Evolutionary conservation across 768 basidiomycete genomes (phyloP).

Genomic region (Rhodotorula paludigena): DNA sequence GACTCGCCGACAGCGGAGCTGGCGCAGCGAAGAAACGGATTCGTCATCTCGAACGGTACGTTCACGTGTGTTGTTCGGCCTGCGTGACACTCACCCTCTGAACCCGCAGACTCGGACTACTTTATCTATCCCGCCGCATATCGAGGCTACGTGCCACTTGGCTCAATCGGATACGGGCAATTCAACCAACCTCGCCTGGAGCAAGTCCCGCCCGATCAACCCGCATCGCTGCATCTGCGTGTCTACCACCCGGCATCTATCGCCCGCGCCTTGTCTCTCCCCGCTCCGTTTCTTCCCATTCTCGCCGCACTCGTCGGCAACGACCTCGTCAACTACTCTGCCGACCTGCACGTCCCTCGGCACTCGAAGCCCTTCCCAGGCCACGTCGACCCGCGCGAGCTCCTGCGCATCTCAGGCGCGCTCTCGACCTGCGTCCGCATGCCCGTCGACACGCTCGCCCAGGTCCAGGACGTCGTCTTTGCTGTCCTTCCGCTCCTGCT

Average conservation of each 20-base stretch:
- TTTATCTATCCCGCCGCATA: constrained; percentile 29
- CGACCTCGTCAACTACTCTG: constrained; percentile 24
- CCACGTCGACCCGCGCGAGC: constrained; percentile 9
- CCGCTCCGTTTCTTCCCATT: constrained; percentile 15
- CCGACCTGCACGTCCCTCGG: neutral
- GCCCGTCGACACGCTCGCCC: constrained; percentile 7
- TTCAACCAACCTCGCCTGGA: constrained; percentile 8
- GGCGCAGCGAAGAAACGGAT: constrained; percentile 25
- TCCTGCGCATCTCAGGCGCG: constrained; percentile 3
- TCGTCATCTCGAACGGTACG: constrained; percentile 29
- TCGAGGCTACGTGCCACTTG: constrained; percentile 30
- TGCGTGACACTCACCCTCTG: neutral
- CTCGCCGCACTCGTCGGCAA: constrained; percentile 35
- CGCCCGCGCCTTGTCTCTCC: constrained; percentile 16
- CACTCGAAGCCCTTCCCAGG: constrained; percentile 3
- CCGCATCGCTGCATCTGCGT: constrained; percentile 6
- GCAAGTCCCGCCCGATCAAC: neutral
- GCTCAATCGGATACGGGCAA: constrained; percentile 20
- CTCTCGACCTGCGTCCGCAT: constrained; percentile 2
- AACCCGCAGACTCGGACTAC: constrained; percentile 27
- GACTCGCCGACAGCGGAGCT: constrained; percentile 36
- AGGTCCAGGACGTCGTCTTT: constrained; percentile 18
- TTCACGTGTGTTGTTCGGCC: too few species aligned
- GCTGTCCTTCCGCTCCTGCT: constrained; percentile 17
- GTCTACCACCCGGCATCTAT: constrained; percentile 4